Conservation (phyloP, 73 alveolate genomes). For the Paramecium sonneborni region DNA sequence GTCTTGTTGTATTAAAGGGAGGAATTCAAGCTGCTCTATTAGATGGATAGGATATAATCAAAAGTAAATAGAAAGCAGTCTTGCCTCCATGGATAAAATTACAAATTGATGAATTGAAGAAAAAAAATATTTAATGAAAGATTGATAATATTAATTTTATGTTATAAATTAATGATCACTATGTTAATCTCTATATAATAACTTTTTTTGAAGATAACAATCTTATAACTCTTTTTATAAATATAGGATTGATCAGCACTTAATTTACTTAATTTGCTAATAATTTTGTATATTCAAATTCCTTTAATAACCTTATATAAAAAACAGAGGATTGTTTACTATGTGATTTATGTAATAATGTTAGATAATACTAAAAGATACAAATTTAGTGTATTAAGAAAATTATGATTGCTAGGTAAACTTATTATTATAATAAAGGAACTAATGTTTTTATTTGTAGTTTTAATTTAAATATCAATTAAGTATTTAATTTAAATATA, state of each 20-base stretch:
- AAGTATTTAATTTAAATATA: too few relatives aligned
- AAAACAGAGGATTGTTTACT: neutral
- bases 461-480: too few relatives aligned
- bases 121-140: neutral
- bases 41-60: neutral
- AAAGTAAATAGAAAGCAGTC: neutral
- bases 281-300: neutral
- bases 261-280: neutral
- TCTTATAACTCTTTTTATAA: neutral
- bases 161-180: neutral
- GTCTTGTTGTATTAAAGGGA: neutral
- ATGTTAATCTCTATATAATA: neutral
- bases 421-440: neutral
- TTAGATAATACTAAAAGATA: neutral
- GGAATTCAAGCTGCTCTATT: neutral
- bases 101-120: constrained; percentile 29
- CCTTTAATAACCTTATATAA: neutral
- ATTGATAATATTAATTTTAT: neutral
- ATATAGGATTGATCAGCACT: neutral
- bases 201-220: neutral
- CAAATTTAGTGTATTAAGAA: neutral
- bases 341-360: neutral
- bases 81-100: neutral
- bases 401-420: neutral
- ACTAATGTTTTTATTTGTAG: constrained; percentile 3